phyloP scores from a whole-genome alignment of 176 grass and related monocot genomes.

The Oryza meyeriana region DNA sequence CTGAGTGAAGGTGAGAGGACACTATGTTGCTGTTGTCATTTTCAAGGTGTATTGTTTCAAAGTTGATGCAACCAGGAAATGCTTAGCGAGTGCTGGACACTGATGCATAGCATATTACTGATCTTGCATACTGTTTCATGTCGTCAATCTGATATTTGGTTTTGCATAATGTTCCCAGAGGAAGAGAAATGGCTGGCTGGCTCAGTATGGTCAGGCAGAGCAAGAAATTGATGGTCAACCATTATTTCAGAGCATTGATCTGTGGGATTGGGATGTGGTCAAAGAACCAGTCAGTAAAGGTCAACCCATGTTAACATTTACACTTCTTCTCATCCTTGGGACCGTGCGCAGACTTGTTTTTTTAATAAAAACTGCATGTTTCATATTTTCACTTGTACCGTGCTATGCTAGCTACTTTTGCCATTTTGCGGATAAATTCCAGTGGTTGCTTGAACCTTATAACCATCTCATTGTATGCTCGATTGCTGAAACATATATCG shows the following conservation, averaged over 20 bases:
- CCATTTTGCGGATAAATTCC: no score
- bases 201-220: constrained; percentile 85
- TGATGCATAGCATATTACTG: not conserved
- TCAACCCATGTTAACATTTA: constrained; percentile 18
- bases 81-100: not conserved
- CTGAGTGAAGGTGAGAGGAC: constrained; percentile 40
- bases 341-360: no score
- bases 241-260: constrained; percentile 46
- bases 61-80: not conserved
- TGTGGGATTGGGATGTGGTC: constrained; percentile 83
- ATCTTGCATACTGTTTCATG: not conserved
- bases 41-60: constrained; percentile 1
- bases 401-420: no score
- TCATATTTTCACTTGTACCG: no score
- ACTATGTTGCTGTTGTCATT: not conserved
- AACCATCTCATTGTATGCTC: no score
- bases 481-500: no score
- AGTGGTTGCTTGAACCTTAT: no score
- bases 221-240: constrained; percentile 40
- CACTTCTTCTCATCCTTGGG: no score
- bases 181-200: constrained; percentile 83
- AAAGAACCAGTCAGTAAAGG: constrained; percentile 45
- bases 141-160: constrained; percentile 28
- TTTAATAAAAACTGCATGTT: no score
- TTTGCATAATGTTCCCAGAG: constrained; percentile 47